Conservation (phyloP, 495 filamentous ascomycete species). For the Immersiella caudata region DNA sequence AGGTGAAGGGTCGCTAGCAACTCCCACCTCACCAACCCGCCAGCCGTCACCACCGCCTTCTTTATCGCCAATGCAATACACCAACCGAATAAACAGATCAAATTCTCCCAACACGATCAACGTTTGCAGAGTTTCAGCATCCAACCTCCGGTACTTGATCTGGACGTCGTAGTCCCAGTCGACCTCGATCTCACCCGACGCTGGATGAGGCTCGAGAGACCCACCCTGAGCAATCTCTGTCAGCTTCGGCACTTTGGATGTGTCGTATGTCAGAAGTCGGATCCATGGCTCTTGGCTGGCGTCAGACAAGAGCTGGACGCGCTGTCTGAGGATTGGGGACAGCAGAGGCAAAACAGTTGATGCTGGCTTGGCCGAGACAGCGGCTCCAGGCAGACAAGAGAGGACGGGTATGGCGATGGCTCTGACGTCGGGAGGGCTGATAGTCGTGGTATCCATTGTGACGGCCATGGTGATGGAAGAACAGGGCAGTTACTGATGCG, state of each 20-base stretch:
- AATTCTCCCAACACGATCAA: constrained; percentile 60
- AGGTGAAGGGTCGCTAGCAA: constrained; percentile 52
- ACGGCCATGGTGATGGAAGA: constrained; percentile 15
- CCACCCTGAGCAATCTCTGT: constrained; percentile 65
- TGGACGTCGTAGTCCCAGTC: constrained; percentile 64
- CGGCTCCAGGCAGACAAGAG: constrained; percentile 82
- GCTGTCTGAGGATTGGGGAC: constrained; percentile 87
- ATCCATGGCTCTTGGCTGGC: constrained; percentile 81
- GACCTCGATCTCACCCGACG: constrained; percentile 86
- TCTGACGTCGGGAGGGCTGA: constrained; percentile 66
- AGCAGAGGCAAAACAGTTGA: constrained; percentile 78
- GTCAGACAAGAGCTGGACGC: constrained; percentile 73
- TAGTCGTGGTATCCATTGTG: constrained; percentile 39
- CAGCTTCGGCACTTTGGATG: constrained; percentile 66
- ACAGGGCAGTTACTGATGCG: background rate
- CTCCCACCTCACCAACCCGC: constrained; percentile 79
- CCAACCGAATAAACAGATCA: constrained; percentile 53
- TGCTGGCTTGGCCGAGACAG: constrained; percentile 75
- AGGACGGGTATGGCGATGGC: constrained; percentile 74
- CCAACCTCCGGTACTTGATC: constrained; percentile 70
- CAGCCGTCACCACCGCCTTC: constrained; percentile 72
- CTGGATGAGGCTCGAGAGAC: constrained; percentile 82
- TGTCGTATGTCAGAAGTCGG: constrained; percentile 82
- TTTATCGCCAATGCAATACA: constrained; percentile 62
- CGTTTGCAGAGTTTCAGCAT: constrained; percentile 84